These are phyloP conservation scores for Ampelomyces quisqualis DNA, from an alignment of 2,329 filamentous ascomycete species.

Conservation along the genomic window DNA sequence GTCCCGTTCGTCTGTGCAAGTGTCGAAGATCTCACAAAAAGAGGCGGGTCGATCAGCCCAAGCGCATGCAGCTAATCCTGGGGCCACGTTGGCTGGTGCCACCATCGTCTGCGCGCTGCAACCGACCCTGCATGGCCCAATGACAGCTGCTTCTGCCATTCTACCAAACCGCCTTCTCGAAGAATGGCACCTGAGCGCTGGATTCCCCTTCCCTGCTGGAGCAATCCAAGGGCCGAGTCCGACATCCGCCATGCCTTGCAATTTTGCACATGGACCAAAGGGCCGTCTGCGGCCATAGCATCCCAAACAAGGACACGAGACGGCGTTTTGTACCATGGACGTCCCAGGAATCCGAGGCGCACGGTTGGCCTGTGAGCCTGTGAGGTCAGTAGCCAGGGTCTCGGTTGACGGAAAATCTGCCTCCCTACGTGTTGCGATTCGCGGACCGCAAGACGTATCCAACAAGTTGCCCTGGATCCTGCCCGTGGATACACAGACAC, in stretches of 20 bases:
- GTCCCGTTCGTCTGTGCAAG: constrained; percentile 40
- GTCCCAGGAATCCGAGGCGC: constrained; percentile 7
- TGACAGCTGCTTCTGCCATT: constrained; percentile 8
- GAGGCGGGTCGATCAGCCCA: constrained; percentile 45
- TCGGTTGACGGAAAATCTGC: constrained; percentile 36
- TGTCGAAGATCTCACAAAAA: constrained; percentile 41
- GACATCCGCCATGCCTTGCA: too few relatives aligned
- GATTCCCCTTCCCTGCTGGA: too few relatives aligned
- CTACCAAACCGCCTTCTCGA: constrained; percentile 21
- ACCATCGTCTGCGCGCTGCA: constrained; percentile 24
- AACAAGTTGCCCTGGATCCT: constrained; percentile 34
- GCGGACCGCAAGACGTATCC: constrained; percentile 24
- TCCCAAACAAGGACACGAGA: constrained; percentile 3
- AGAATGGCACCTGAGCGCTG: constrained; percentile 24
- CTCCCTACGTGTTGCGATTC: constrained; percentile 30
- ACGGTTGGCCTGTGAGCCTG: constrained; percentile 16
- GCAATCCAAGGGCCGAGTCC: too few relatives aligned
- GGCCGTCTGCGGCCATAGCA: constrained; percentile 12
- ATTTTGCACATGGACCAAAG: constrained; percentile 13
- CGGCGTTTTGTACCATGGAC: constrained; percentile 2
- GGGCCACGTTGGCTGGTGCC: constrained; percentile 42
- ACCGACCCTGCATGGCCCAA: constrained; percentile 24
- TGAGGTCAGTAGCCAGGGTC: constrained; percentile 31
- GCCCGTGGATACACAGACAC: constrained; percentile 25
- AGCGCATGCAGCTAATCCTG: constrained; percentile 44